These are phyloP conservation scores for Podospora pseudopauciseta DNA, from an alignment of 495 filamentous ascomycete genomes.

Conservation along the genomic window DNA sequence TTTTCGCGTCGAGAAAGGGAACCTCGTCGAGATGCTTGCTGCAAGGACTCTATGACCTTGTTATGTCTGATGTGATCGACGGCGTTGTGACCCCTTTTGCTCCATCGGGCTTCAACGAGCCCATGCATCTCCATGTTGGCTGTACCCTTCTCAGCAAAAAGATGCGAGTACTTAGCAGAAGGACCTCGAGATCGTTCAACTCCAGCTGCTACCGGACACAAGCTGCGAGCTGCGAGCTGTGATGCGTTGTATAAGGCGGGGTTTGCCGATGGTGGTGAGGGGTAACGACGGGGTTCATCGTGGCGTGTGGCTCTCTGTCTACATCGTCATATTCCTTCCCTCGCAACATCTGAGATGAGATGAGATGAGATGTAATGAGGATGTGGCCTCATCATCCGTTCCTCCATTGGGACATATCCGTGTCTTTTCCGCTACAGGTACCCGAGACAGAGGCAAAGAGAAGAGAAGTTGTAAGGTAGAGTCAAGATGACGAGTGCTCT, in stretches of 20 bases:
- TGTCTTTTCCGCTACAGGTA: neutral
- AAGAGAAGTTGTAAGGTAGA: neutral
- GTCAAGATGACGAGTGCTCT: neutral
- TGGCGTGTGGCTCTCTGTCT: neutral
- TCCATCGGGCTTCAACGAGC: neutral
- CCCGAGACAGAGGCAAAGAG: neutral
- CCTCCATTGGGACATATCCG: neutral
- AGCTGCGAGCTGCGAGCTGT: neutral
- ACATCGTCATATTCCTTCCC: too few relatives aligned
- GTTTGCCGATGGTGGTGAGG: constrained; percentile 11
- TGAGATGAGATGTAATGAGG: neutral
- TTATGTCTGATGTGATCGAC: neutral
- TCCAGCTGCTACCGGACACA: neutral
- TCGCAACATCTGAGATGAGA: neutral
- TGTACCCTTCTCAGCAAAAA: neutral
- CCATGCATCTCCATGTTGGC: neutral
- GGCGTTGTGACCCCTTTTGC: neutral
- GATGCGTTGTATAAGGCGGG: neutral
- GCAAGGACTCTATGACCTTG: neutral
- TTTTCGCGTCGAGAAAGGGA: neutral
- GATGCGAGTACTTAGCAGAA: too few relatives aligned
- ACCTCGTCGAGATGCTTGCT: too few relatives aligned
- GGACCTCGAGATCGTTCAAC: neutral
- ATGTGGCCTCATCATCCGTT: neutral
- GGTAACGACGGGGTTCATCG: constrained; percentile 2